Conservation (phyloP, 179 eudicot genomes). For the Pouteria campechiana region DNA sequence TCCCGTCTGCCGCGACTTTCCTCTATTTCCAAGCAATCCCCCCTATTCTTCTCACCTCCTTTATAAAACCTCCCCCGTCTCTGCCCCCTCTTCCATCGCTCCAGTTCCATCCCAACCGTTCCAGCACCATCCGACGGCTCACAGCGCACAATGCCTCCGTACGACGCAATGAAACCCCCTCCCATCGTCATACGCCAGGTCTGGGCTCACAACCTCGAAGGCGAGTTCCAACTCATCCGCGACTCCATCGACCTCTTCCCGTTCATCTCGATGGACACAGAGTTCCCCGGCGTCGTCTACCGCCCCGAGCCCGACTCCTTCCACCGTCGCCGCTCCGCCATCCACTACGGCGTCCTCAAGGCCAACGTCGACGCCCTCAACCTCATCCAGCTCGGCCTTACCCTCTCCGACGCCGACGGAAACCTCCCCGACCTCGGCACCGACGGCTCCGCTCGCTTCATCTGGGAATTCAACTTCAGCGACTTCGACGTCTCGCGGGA, state of each 20-base stretch:
- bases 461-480: slow-evolving; percentile 75
- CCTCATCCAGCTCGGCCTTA: slow-evolving; percentile 61
- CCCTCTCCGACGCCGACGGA: slow-evolving; percentile 44
- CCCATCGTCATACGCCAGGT: slow-evolving; percentile 49
- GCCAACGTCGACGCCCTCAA: slow-evolving; percentile 58
- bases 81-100: background rate
- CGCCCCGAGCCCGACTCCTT: background rate
- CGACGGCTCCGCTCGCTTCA: slow-evolving; percentile 14
- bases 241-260: slow-evolving; percentile 20
- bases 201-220: slow-evolving; percentile 39
- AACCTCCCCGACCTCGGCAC: slow-evolving; percentile 51
- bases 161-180: slow-evolving; percentile 3
- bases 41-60: too few relatives aligned
- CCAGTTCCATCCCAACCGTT: too few relatives aligned
- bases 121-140: too few relatives aligned
- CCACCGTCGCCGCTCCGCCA: slow-evolving; percentile 6
- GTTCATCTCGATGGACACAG: slow-evolving; percentile 61
- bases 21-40: too few relatives aligned
- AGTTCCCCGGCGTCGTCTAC: slow-evolving; percentile 52
- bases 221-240: slow-evolving; percentile 42
- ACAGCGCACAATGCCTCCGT: too few relatives aligned
- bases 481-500: slow-evolving; percentile 42
- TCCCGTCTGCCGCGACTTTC: too few relatives aligned
- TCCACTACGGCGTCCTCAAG: slow-evolving; percentile 32
- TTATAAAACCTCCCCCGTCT: slow-evolving; percentile 1